phyloP scores from a whole-genome alignment of 768 basidiomycete species.

The Leccinum subtestaceum region DNA sequence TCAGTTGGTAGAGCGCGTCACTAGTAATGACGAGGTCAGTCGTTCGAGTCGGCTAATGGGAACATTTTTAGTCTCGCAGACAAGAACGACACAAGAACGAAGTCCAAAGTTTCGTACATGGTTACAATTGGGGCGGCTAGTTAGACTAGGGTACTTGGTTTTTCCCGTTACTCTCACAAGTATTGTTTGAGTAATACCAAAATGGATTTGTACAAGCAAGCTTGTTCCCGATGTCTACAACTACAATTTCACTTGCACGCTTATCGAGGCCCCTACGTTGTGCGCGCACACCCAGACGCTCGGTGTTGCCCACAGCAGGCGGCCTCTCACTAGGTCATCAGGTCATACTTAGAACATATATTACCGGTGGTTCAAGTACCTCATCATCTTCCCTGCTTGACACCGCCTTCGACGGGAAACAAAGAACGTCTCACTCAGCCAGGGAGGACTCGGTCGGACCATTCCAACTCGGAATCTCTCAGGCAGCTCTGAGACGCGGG shows the following conservation, averaged over 20 bases:
- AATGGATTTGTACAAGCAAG: slow-evolving; percentile 1
- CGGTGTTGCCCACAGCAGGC: not conserved
- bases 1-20: slow-evolving; percentile 62
- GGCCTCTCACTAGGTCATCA: not conserved
- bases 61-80: slow-evolving; percentile 19
- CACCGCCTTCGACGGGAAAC: slow-evolving; percentile 62
- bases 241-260: slow-evolving; percentile 3
- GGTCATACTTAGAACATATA: slow-evolving; percentile 36
- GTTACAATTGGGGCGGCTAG: not conserved
- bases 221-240: slow-evolving; percentile 8
- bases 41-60: slow-evolving; percentile 59
- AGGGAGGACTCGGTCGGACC: slow-evolving; percentile 70
- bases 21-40: slow-evolving; percentile 71
- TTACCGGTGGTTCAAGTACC: slow-evolving; percentile 47
- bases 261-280: slow-evolving; percentile 10
- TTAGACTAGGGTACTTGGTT: not conserved
- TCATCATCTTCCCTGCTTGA: slow-evolving; percentile 53
- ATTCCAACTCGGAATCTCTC: slow-evolving; percentile 70
- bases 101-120: too few species aligned
- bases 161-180: too few species aligned
- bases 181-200: slow-evolving; percentile 5
- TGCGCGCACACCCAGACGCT: not conserved
- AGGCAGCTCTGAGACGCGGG: slow-evolving; percentile 48
- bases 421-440: slow-evolving; percentile 33
- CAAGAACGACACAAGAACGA: not conserved